Conservation (phyloP, 1,139 yeast genomes). For the Lodderomyces parapsilosis region DNA sequence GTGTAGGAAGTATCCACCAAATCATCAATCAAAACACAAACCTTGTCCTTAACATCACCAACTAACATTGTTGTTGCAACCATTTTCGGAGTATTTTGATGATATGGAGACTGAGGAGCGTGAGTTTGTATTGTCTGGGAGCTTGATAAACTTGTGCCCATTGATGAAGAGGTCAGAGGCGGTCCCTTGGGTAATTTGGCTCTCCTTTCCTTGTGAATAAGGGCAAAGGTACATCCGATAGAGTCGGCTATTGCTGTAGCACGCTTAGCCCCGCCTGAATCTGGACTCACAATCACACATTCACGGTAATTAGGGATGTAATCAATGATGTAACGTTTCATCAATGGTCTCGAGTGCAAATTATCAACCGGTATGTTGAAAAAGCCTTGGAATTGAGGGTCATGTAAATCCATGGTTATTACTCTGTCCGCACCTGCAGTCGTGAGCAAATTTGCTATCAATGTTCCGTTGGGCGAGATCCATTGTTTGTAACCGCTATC, state of each 20-base stretch:
- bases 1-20: constrained; percentile 93
- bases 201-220: constrained; percentile 92
- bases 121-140: constrained; percentile 4
- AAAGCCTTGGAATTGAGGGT: constrained; percentile 92
- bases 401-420: constrained; percentile 97
- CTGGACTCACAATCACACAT: constrained; percentile 89
- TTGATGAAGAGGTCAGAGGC: constrained; percentile 23
- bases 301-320: constrained; percentile 72
- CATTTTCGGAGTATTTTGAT: constrained; percentile 19
- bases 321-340: constrained; percentile 76
- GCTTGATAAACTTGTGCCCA: constrained; percentile 1
- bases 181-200: constrained; percentile 41
- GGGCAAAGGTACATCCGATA: constrained; percentile 84
- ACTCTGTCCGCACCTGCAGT: constrained; percentile 97
- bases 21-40: constrained; percentile 88
- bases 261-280: constrained; percentile 96
- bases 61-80: constrained; percentile 85
- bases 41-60: constrained; percentile 84
- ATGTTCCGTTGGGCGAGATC: constrained; percentile 94
- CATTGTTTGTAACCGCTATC: constrained; percentile 82
- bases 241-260: constrained; percentile 94
- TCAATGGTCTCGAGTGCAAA: constrained; percentile 77
- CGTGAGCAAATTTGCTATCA: constrained; percentile 82
- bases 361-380: constrained; percentile 93
- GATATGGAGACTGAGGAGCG: constrained; percentile 9